Percentiles rank a stretch among this genome's conserved stretches.
Evolutionary conservation across 768 basidiomycete species (phyloP).

Genomic region (Kwoniella sp.): DNA sequence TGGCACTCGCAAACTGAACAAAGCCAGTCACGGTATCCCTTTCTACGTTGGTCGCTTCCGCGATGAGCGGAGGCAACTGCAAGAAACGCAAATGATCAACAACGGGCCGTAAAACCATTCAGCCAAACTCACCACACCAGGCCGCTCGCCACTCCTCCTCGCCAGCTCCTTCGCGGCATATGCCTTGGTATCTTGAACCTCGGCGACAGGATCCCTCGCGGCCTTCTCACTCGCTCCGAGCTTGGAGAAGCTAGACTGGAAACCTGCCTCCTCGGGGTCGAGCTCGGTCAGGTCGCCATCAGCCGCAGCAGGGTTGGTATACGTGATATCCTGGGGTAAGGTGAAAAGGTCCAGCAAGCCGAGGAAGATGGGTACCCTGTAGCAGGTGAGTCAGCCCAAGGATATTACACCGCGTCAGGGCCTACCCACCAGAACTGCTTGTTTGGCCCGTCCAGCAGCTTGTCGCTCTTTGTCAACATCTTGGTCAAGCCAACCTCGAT

Average conservation of each 20-base stretch:
- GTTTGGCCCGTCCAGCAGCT: constrained; percentile 65
- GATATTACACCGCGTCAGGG: background rate
- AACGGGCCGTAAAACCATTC: background rate
- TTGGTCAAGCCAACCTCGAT: constrained; percentile 73
- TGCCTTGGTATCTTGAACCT: constrained; percentile 48
- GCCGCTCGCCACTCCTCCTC: constrained; percentile 28
- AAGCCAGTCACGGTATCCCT: constrained; percentile 22
- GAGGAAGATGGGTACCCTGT: constrained; percentile 67
- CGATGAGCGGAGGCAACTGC: constrained; percentile 18
- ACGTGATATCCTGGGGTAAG: constrained; percentile 63
- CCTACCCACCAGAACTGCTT: constrained; percentile 60
- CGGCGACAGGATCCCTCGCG: constrained; percentile 56
- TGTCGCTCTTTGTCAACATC: constrained; percentile 67
- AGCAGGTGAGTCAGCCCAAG: background rate
- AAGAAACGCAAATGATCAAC: background rate
- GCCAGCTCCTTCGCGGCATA: constrained; percentile 39
- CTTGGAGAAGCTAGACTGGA: constrained; percentile 89
- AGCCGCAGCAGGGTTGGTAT: constrained; percentile 36
- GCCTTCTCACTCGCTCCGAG: constrained; percentile 69
- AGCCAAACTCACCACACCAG: constrained; percentile 35
- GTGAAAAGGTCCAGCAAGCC: constrained; percentile 71
- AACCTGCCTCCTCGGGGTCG: constrained; percentile 88
- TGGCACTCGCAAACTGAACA: constrained; percentile 18
- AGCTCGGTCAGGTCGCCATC: constrained; percentile 63
- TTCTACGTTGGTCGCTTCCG: constrained; percentile 21